Evolutionary conservation across 2,329 filamentous ascomycete species (phyloP).

Genomic region (Hymenotorrendiella dingleyae): DNA sequence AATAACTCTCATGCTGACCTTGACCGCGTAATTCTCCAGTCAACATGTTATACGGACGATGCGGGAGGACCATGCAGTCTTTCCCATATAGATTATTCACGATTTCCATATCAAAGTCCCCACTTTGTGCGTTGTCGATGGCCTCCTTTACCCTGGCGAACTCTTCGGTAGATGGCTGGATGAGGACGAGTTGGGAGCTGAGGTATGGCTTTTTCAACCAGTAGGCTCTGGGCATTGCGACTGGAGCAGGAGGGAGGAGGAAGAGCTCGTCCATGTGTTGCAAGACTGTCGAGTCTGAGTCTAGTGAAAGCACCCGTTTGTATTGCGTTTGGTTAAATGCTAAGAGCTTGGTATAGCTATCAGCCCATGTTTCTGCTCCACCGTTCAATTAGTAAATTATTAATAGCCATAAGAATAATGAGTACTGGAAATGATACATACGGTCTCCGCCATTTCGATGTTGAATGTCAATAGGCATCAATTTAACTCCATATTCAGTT

Average conservation of each 20-base stretch:
- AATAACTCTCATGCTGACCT: conserved; percentile 40
- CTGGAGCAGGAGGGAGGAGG: conserved; percentile 44
- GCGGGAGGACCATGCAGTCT: conserved; percentile 44
- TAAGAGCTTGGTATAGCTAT: conserved; percentile 59
- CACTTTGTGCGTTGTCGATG: conserved; percentile 17
- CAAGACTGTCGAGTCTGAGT: conserved; percentile 22
- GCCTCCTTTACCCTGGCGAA: conserved; percentile 33
- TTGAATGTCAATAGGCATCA: conserved; percentile 38
- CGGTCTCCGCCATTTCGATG: conserved; percentile 25
- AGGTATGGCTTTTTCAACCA: conserved; percentile 44
- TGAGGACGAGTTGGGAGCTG: conserved; percentile 50
- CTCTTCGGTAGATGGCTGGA: conserved; percentile 48
- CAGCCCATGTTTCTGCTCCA: conserved; percentile 51
- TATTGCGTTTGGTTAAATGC: conserved; percentile 63
- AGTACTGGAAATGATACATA: too few relatives aligned
- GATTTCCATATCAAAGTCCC: conserved; percentile 56
- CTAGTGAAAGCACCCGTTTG: conserved; percentile 10
- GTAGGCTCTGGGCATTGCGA: conserved; percentile 57
- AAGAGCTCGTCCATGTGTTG: conserved; percentile 55
- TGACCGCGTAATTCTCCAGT: conserved; percentile 47
- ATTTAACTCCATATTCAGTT: conserved; percentile 38
- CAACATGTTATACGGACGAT: conserved; percentile 47
- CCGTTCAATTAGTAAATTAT: too few relatives aligned
- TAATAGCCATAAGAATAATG: too few relatives aligned
- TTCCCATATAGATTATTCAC: conserved; percentile 21